Conservation (phyloP, 2,329 filamentous ascomycete species). For the Colletotrichum sp. region DNA sequence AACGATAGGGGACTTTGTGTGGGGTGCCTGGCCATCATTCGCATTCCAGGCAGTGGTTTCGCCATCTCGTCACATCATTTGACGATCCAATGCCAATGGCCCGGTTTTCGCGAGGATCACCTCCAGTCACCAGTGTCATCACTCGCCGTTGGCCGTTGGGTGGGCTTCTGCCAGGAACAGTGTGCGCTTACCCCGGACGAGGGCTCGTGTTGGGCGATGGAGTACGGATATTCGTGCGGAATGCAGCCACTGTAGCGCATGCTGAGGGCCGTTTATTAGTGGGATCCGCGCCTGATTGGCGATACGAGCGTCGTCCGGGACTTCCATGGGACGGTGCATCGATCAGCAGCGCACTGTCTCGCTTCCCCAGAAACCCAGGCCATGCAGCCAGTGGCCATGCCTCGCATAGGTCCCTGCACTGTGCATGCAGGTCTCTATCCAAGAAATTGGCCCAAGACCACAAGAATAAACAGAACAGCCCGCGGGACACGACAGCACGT, state of each 20-base stretch:
- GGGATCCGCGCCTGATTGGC: background rate
- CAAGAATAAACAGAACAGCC: background rate
- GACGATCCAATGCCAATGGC: background rate
- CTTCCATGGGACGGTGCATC: background rate
- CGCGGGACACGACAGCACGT: background rate
- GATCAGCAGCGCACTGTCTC: background rate
- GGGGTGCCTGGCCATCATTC: background rate
- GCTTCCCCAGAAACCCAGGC: background rate
- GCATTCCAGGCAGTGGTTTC: background rate
- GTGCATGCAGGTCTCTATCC: conserved; percentile 4
- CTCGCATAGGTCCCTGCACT: conserved; percentile 6
- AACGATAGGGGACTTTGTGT: background rate
- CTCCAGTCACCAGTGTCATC: background rate
- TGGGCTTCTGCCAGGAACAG: conserved; percentile 9
- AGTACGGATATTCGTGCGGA: background rate
- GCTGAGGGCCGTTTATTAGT: conserved; percentile 3
- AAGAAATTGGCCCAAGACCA: background rate
- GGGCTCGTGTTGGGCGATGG: conserved; percentile 16
- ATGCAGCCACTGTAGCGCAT: conserved; percentile 17
- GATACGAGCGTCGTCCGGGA: conserved; percentile 3
- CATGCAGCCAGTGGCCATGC: background rate
- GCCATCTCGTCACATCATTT: background rate
- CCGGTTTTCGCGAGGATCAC: background rate
- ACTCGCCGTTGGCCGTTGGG: background rate
- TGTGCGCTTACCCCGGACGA: conserved; percentile 4